phyloP scores from a whole-genome alignment of 306 rosid genomes.

The Cucumis cinereus region DNA sequence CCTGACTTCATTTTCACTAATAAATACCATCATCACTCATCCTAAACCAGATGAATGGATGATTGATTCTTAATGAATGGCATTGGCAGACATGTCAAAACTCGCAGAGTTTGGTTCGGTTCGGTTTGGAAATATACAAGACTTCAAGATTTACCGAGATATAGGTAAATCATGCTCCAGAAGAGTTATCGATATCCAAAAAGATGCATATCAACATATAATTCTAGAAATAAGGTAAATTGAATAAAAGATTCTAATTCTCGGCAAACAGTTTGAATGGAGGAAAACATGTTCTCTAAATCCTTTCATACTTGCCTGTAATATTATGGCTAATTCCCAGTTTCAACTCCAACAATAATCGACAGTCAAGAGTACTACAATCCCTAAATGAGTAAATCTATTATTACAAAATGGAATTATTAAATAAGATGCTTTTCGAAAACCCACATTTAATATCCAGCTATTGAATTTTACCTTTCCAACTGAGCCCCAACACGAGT shows the following conservation, averaged over 20 bases:
- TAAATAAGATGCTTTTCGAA: neutral
- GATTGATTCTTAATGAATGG: neutral
- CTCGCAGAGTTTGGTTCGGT: neutral
- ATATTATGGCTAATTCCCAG: neutral
- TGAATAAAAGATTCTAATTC: neutral
- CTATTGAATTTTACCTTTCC: neutral
- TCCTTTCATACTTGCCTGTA: neutral
- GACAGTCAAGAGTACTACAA: neutral
- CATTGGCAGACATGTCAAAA: neutral
- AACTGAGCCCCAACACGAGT: neutral
- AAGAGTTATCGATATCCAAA: neutral
- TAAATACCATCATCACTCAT: neutral
- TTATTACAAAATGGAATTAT: slow-evolving; percentile 1
- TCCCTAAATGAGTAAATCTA: neutral
- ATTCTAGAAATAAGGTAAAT: neutral
- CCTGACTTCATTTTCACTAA: neutral
- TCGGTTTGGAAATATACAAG: neutral
- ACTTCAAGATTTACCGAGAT: neutral
- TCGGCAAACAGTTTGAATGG: neutral
- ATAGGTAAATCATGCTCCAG: neutral
- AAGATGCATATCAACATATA: neutral
- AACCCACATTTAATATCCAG: neutral
- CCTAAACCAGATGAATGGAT: neutral
- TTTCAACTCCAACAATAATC: neutral
- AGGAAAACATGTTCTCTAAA: neutral